Percentiles rank a stretch among this genome's conserved stretches.
phyloP scores from a whole-genome alignment of 2,329 filamentous ascomycete species.

The Coleophoma crateriformis region DNA sequence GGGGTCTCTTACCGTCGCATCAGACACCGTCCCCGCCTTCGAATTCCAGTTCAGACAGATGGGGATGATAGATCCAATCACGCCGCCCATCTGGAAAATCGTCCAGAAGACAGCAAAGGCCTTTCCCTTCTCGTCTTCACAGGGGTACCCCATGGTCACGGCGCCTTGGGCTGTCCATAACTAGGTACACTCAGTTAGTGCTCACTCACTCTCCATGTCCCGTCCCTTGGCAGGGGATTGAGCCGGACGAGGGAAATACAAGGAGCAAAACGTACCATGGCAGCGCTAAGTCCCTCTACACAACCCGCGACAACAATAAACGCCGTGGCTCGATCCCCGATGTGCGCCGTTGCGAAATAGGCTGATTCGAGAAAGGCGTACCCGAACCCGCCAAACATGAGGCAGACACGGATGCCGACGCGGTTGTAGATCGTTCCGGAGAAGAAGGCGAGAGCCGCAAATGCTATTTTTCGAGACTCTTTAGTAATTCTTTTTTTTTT shows the following conservation, averaged over 20 bases:
- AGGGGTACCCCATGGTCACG: slow-evolving; percentile 83
- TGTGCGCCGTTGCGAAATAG: slow-evolving; percentile 4
- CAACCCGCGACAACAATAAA: slow-evolving; percentile 1
- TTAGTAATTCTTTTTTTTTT: background rate
- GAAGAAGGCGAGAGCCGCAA: background rate
- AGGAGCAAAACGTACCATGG: background rate
- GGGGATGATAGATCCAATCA: slow-evolving; percentile 59
- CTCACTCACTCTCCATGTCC: background rate
- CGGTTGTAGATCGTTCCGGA: slow-evolving; percentile 2
- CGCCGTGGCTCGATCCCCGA: slow-evolving; percentile 1
- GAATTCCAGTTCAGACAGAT: slow-evolving; percentile 8
- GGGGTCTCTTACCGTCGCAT: background rate
- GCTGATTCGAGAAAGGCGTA: slow-evolving; percentile 3
- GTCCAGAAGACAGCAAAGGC: slow-evolving; percentile 90
- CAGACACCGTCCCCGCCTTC: background rate
- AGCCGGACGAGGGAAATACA: background rate
- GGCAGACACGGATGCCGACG: slow-evolving; percentile 2
- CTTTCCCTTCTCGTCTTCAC: slow-evolving; percentile 72
- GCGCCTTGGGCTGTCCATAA: slow-evolving; percentile 76
- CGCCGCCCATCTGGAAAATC: slow-evolving; percentile 84
- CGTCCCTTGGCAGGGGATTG: background rate
- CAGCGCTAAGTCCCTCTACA: slow-evolving; percentile 1
- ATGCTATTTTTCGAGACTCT: background rate
- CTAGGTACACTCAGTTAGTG: background rate
- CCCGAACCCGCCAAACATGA: slow-evolving; percentile 2